Evolutionary conservation across 768 basidiomycete species (phyloP).

Genomic region (Harrya chromipes): DNA sequence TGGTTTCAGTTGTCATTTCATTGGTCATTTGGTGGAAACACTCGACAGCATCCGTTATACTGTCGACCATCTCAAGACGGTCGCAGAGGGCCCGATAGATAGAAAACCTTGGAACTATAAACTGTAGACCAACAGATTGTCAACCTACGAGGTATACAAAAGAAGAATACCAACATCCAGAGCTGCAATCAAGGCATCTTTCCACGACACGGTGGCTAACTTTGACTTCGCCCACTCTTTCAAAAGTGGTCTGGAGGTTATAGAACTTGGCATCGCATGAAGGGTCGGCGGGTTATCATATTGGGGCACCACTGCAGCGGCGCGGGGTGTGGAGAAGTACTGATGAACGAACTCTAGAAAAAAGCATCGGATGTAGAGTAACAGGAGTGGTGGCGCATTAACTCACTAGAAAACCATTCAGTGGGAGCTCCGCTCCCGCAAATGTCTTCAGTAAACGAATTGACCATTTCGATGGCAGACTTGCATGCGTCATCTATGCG

Average conservation of each 20-base stretch:
- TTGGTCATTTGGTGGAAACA: constrained; percentile 2
- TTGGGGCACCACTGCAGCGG: not conserved
- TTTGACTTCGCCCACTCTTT: not conserved
- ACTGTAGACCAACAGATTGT: not conserved
- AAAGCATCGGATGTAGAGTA: not conserved
- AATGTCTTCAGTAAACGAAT: not conserved
- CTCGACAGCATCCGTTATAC: not conserved
- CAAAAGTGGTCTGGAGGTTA: not conserved
- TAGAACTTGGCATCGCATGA: not conserved
- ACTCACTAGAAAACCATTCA: not conserved
- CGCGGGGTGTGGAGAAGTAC: not conserved
- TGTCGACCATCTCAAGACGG: not conserved
- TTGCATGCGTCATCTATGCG: not conserved
- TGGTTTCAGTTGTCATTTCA: not conserved
- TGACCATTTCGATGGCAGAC: not conserved
- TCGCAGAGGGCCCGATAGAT: not conserved
- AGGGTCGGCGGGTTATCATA: not conserved
- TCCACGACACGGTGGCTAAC: not conserved
- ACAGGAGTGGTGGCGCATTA: not conserved
- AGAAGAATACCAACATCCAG: not conserved
- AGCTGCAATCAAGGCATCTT: not conserved
- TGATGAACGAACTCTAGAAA: not conserved
- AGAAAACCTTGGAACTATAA: not conserved
- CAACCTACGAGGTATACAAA: not conserved
- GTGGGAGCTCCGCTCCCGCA: not conserved